Conservation (phyloP, 805 yeast genomes). For the Candida endomychidarum region DNA sequence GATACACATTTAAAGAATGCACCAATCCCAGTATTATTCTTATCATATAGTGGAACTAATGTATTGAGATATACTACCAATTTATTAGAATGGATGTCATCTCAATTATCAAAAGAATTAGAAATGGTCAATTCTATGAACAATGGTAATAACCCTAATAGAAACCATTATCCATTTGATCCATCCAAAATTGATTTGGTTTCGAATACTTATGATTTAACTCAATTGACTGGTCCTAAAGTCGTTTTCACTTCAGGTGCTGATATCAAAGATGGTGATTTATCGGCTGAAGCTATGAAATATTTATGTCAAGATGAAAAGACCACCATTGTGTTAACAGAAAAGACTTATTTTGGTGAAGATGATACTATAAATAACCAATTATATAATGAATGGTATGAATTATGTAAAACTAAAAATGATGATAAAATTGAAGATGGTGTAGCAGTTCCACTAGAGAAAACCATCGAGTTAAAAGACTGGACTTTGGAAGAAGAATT, state of each 20-base stretch:
- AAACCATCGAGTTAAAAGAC: constrained; percentile 39
- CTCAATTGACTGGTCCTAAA: constrained; percentile 63
- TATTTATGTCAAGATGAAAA: constrained; percentile 62
- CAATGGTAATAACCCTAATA: constrained; percentile 25
- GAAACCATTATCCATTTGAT: constrained; percentile 77
- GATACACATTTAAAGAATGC: constrained; percentile 61
- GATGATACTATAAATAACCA: constrained; percentile 48
- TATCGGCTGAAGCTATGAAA: constrained; percentile 51
- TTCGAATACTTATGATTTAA: constrained; percentile 55
- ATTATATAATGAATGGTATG: constrained; percentile 56
- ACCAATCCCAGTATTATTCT: constrained; percentile 68
- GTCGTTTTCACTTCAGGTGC: constrained; percentile 77
- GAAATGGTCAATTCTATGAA: constrained; percentile 42
- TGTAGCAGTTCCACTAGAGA: constrained; percentile 52
- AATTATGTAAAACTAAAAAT: constrained; percentile 33
- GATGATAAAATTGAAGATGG: constrained; percentile 55
- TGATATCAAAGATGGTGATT: constrained; percentile 62
- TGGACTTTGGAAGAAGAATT: constrained; percentile 51
- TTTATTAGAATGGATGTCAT: constrained; percentile 95
- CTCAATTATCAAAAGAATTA: constrained; percentile 83
- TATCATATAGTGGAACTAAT: constrained; percentile 80
- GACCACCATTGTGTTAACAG: constrained; percentile 75
- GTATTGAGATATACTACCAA: constrained; percentile 78
- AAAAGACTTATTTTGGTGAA: constrained; percentile 45
- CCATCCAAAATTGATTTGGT: constrained; percentile 58